Conservation (phyloP, 441 rosid genomes). For the Croton laevigatus region DNA sequence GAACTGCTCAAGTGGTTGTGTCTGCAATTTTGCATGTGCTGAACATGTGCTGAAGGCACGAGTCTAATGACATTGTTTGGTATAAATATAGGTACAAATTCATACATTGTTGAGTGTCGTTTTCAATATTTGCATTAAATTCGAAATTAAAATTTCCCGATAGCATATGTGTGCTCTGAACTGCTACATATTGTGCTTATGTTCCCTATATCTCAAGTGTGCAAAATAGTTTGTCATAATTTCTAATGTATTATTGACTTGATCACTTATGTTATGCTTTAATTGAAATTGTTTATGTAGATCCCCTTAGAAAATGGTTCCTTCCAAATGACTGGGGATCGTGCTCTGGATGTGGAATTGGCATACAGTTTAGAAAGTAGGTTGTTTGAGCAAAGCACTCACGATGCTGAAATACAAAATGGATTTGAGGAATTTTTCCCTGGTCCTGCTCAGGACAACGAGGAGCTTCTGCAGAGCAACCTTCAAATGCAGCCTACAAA, state of each 20-base stretch:
- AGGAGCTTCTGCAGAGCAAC: constrained; percentile 33
- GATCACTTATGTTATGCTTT: constrained; percentile 22
- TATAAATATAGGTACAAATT: background rate
- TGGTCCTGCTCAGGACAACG: constrained; percentile 40
- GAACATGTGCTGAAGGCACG: background rate
- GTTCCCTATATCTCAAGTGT: background rate
- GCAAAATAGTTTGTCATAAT: background rate
- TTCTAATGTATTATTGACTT: background rate
- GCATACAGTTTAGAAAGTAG: constrained; percentile 38
- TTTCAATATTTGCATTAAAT: background rate
- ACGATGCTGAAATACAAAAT: constrained; percentile 26
- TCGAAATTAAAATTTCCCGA: background rate
- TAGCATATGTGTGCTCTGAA: background rate
- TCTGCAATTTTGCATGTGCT: background rate
- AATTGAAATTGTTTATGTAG: constrained; percentile 35
- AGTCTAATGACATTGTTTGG: background rate
- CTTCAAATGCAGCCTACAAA: constrained; percentile 30
- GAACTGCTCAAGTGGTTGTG: background rate
- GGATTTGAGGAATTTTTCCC: constrained; percentile 36
- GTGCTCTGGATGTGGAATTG: constrained; percentile 43
- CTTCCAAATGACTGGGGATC: constrained; percentile 32
- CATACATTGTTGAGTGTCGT: background rate
- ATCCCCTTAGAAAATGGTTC: constrained; percentile 37
- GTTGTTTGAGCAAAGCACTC: constrained; percentile 47
- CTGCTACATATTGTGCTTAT: background rate